phyloP scores from a whole-genome alignment of 306 rosid species.

The Sphenostylis stenocarpa region DNA sequence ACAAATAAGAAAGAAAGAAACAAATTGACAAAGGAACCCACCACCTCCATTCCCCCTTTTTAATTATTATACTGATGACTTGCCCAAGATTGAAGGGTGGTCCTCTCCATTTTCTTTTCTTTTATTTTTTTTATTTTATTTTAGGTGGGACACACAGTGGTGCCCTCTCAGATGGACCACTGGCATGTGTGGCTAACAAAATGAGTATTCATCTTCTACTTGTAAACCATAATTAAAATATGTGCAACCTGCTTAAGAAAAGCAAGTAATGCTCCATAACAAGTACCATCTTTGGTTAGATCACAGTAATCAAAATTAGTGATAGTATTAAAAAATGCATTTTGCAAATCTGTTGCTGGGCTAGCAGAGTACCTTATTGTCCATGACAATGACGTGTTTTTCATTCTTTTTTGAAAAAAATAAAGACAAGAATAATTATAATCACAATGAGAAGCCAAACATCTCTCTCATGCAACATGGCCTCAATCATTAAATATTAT shows the following conservation, averaged over 20 bases:
- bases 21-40: constrained; percentile 45
- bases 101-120: constrained; percentile 42
- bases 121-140: no score
- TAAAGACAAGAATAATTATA: constrained; percentile 31
- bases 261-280: constrained; percentile 11
- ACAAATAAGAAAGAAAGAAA: constrained; percentile 23
- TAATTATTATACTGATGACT: constrained; percentile 36
- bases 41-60: constrained; percentile 30
- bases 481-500: constrained; percentile 51
- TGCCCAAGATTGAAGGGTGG: constrained; percentile 55
- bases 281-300: constrained; percentile 29
- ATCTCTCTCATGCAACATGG: constrained; percentile 67
- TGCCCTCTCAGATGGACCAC: constrained; percentile 45
- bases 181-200: constrained; percentile 29
- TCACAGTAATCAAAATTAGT: not conserved
- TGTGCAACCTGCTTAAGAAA: constrained; percentile 28
- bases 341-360: constrained; percentile 16
- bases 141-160: constrained; percentile 33
- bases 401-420: not conserved
- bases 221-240: constrained; percentile 27
- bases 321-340: not conserved
- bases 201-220: constrained; percentile 1
- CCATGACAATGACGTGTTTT: constrained; percentile 46
- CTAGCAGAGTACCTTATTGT: constrained; percentile 33
- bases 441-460: constrained; percentile 46